Base-by-base conservation (phyloP, 106 monocot genomes). In the Agapanthus africanus region DNA sequence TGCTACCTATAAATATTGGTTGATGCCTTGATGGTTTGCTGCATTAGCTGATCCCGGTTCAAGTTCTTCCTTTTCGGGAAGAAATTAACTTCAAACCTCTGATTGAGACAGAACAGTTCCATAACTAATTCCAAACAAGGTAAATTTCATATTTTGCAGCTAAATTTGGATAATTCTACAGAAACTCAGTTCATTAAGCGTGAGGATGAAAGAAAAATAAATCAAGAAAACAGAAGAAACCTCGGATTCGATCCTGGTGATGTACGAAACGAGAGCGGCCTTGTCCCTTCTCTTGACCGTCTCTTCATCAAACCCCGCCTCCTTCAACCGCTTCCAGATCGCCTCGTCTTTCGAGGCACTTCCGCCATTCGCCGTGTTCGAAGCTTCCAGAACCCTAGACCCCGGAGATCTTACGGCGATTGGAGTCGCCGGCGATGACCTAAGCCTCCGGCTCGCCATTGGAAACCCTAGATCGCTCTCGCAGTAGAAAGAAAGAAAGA, bases 231-330 rank as follows among this genome's bases (percentile, higher is more conserved):
- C 56, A 11, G 28, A 41, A 38, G 3, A 0, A 7, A 92, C 95
- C 91, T 97, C 86, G 0, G 84, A 21, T 68, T 97, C 95, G 40
- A 92, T 84, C 77, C 74, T 86, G 40, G 83, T 35, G 52, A 97
- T 87, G 86, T 91, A 97, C 1, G 84, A 67, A 31, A 97, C 73
- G 10, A 91, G 80, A 0, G 91, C 80, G n/a, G 91, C 88, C 79
- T 91, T 91, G 70, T 92, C 95, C 70, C 88, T 84, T 74, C 72
- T 81, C 84, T 73, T 76, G 44, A 92, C 73, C 65, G 76, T 63
- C 67, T 89, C 91, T 73, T 92, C 95, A 65, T 97, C 91, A 57
- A 97, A 84, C 34, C 95, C 91, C 1, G 86, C 88, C n/a, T 87
- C 91, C 49, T 67, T 74, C 30, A 97, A 80, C 37, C 84, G 69